Base-by-base conservation (phyloP, 2,329 filamentous ascomycete genomes). In the Pseudogymnoascus sp. region DNA sequence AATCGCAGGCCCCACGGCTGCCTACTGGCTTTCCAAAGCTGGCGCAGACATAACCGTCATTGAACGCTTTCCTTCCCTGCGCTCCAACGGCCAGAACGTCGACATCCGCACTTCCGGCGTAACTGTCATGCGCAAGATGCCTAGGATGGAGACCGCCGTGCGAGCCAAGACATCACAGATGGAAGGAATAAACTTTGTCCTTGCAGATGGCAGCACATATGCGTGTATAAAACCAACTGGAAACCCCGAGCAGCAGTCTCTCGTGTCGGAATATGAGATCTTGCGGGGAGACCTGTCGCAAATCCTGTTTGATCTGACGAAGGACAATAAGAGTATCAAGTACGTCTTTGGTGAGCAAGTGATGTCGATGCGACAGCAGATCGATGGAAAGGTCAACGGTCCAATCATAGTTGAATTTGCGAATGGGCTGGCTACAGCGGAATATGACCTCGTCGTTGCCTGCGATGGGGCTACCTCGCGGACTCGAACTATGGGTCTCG, bases 401-500 rank as follows among this genome's bases (percentile, higher is more conserved):
- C 21, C 21, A 14, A 50, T 50, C 14, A 72, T 66, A 1, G 77
- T 81, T 31, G 73, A 77, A 31, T 79, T 81, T 64, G 66, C 71
- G 12, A 78, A 77, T 44, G 72, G 75, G 25, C 66, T 69, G 3
- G 73, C 73, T 6, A 66, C 73, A 4, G 60, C 73, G 3, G 68
- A 75, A n/a, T 82, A 73, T 65, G 79, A 82, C 63, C 75, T 83
- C 2, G 75, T 83, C 14, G 76, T 82, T 11, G 79, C 77, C 21
- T 78, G 76, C 62, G 80, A 82, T 64, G 80, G 80, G 1, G 70
- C 78, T 10, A 78, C 74, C 1, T 82, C 80, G 2, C 71, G 75
- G 42, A 82, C 78, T 25, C 74, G 80, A 50, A 76, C 78, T 1
- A 73, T 81, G 7, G 78, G 75, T 12, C 70, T 81, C 8, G 73